Evolutionary conservation across 2,329 filamentous ascomycete genomes (phyloP), one percentile per base, ranked within the genome.

Genomic region (Neonectria punicea): DNA sequence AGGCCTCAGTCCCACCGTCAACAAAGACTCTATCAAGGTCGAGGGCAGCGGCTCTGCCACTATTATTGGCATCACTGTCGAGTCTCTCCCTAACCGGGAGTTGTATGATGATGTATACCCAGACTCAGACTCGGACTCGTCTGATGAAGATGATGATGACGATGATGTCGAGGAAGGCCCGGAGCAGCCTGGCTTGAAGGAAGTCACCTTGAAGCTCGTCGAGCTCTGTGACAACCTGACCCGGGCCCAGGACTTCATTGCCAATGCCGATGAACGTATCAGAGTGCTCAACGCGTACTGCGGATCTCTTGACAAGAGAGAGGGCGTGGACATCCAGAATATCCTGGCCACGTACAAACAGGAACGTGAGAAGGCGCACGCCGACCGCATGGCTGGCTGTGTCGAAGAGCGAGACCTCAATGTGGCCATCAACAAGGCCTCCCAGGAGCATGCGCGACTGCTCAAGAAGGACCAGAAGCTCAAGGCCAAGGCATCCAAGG

Each of bases 41-140:
- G 87, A 89, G 65, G 86, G 87, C 46, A 83, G 80, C 56, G 86
- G 87, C 10, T 70, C 81, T 2, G 87, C 86, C 10, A 84, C 84
- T 41, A 87, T 90, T 71, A 87, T 75, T 11, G 88, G 92, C 71
- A 89, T 92, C 66, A 83, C 85, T 10, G 84, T 90, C 44, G 85
- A 90, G 65, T 79, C 86, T 7, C 78, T 90, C 10, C 83, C 84
- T 2, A 89, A 89, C 67, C 80, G 78, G 16, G 85, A 88, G 30
- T 78, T 81, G 28, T 89, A 87, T 59, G 76, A 86, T 51, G 86
- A 89, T 30, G 73, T 86, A 16, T 87, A 87, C 66, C 83, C 85
- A 0, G 82, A 84, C 11, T 80, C 79, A 0, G 80, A 84, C 25
- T 73, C 76, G 1, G 80, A 81, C 13, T 75, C 78, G 1, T 70